Conservation (phyloP, 1,139 yeast species). For the Wickerhamomyces sp. region DNA sequence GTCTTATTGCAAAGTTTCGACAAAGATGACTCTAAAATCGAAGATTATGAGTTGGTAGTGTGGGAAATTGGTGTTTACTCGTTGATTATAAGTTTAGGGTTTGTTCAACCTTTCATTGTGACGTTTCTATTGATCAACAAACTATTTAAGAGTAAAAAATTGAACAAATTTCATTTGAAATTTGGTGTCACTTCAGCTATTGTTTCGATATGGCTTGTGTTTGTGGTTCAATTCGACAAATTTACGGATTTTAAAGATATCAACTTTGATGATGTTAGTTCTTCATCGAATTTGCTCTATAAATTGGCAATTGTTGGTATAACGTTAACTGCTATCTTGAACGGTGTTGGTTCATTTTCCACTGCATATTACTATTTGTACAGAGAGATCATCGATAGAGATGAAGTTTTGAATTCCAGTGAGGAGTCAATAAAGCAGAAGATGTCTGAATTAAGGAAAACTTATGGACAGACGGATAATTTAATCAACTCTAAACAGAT, state of each 20-base stretch:
- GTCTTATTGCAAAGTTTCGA: constrained; percentile 16
- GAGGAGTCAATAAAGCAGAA: constrained; percentile 9
- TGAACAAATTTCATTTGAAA: constrained; percentile 15
- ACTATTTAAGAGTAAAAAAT: constrained; percentile 25
- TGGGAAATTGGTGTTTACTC: constrained; percentile 12
- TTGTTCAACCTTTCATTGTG: constrained; percentile 29
- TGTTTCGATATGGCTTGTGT: constrained; percentile 19
- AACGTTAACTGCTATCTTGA: constrained; percentile 61
- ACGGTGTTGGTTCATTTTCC: constrained; percentile 75
- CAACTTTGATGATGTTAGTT: constrained; percentile 6
- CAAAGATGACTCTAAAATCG: constrained; percentile 4
- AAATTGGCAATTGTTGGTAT: constrained; percentile 69
- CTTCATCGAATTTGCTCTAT: constrained; percentile 23
- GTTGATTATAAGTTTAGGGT: constrained; percentile 10
- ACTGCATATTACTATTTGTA: constrained; percentile 45
- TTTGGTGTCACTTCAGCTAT: constrained; percentile 12
- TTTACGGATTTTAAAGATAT: constrained; percentile 18
- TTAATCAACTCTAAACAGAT: constrained; percentile 1
- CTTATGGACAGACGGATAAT: constrained; percentile 15
- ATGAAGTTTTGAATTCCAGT: constrained; percentile 8
- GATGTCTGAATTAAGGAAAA: constrained; percentile 25
- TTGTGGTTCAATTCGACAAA: constrained; percentile 18
- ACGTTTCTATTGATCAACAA: constrained; percentile 27
- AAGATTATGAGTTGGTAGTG: constrained; percentile 2
- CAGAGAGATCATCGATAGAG: constrained; percentile 11